phyloP scores from a whole-genome alignment of 805 yeast species.

The Candida hungchunana region DNA sequence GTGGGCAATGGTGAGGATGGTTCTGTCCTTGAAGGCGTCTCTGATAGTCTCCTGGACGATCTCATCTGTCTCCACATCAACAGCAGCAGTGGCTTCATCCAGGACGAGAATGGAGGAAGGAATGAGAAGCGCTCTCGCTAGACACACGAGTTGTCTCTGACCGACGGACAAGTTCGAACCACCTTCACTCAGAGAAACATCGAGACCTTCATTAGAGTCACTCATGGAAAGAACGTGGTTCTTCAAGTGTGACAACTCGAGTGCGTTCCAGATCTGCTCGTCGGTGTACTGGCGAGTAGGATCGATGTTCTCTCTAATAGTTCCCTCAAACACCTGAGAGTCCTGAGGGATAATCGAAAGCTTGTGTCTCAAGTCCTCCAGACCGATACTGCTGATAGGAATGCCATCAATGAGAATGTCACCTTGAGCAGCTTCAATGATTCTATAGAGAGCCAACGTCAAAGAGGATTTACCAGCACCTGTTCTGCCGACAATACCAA shows the following conservation, averaged over 20 bases:
- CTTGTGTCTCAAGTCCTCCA: conserved; percentile 70
- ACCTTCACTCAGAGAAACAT: conserved; percentile 57
- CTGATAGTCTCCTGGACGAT: conserved; percentile 76
- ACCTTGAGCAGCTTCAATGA: conserved; percentile 76
- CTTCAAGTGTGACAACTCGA: conserved; percentile 75
- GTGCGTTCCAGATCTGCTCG: conserved; percentile 77
- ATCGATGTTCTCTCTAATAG: conserved; percentile 80
- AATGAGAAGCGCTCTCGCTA: conserved; percentile 71
- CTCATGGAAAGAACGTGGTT: conserved; percentile 54
- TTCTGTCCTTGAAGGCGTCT: conserved; percentile 67
- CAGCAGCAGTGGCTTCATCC: conserved; percentile 89
- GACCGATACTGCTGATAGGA: conserved; percentile 63
- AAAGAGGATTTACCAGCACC: conserved; percentile 94
- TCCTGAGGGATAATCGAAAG: conserved; percentile 91
- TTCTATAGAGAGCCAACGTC: conserved; percentile 78
- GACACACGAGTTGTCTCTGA: conserved; percentile 75
- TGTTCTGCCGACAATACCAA: conserved; percentile 95
- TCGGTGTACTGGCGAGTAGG: conserved; percentile 68
- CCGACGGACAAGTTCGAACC: conserved; percentile 74
- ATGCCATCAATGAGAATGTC: conserved; percentile 67
- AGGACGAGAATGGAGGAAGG: conserved; percentile 60
- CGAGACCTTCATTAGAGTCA: conserved; percentile 50
- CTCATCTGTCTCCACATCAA: conserved; percentile 79
- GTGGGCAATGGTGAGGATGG: conserved; percentile 82
- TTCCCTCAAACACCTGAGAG: conserved; percentile 87